Percentiles rank a stretch among this genome's conserved stretches.
Conservation (phyloP, 2,329 filamentous ascomycete species). For the Beauveria rudraprayagi region DNA sequence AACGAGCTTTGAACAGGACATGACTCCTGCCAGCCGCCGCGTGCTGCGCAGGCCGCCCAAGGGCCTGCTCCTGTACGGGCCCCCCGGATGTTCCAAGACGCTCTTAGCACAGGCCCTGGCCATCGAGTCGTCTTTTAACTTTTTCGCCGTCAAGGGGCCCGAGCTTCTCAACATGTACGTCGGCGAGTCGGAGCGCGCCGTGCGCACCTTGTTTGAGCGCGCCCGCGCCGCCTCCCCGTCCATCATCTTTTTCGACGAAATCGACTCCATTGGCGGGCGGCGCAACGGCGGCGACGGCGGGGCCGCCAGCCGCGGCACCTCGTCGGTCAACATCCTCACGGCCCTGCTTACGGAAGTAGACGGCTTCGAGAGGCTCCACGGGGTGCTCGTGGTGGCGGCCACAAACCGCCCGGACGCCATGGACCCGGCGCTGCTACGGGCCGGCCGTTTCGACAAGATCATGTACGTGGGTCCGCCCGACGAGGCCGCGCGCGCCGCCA, state of each 20-base stretch:
- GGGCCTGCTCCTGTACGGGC: conserved; percentile 82
- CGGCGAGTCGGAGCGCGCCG: conserved; percentile 80
- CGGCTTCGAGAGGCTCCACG: conserved; percentile 76
- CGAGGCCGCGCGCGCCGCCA: conserved; percentile 62
- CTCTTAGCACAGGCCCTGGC: conserved; percentile 85
- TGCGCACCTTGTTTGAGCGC: conserved; percentile 78
- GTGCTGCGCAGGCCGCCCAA: conserved; percentile 56
- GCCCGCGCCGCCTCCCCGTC: conserved; percentile 79
- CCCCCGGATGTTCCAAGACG: conserved; percentile 91
- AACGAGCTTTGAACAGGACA: conserved; percentile 16
- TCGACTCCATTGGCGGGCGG: conserved; percentile 70
- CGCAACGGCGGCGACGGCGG: conserved; percentile 38
- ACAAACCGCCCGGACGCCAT: conserved; percentile 85
- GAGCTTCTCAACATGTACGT: conserved; percentile 97
- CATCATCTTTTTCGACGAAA: conserved; percentile 96
- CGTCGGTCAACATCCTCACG: conserved; percentile 74
- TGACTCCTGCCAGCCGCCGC: conserved; percentile 24
- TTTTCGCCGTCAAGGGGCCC: conserved; percentile 87
- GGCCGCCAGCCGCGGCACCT: conserved; percentile 18
- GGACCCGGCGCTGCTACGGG: conserved; percentile 76
- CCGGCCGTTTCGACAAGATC: conserved; percentile 76
- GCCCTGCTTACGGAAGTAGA: conserved; percentile 94
- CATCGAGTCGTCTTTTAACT: conserved; percentile 85
- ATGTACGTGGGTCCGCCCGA: conserved; percentile 83
- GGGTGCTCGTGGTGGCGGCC: conserved; percentile 80